These are phyloP conservation scores for Circinella umbellata DNA, from an alignment of 371 early-diverging fungal species.

Conservation along the genomic window DNA sequence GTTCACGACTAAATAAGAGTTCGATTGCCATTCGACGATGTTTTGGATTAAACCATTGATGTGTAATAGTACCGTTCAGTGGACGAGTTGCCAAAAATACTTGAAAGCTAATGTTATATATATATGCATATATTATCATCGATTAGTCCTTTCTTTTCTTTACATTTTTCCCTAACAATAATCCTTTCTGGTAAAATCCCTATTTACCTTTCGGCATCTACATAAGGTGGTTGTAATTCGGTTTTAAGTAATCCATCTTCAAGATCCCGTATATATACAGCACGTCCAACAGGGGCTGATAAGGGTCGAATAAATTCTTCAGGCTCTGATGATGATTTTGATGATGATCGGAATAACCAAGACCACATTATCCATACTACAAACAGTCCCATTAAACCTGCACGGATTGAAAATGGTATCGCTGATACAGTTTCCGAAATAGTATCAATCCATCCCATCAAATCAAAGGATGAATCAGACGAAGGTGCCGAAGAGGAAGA, in stretches of 20 bases:
- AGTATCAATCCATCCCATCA: conserved; percentile 4
- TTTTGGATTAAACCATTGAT: conserved; percentile 40
- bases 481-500: neutral
- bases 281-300: conserved; percentile 33
- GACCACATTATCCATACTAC: conserved; percentile 27
- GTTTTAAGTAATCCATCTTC: conserved; percentile 46
- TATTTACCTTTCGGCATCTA: conserved; percentile 35
- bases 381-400: conserved; percentile 15
- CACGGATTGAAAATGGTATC: conserved; percentile 27
- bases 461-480: neutral
- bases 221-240: conserved; percentile 28
- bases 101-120: conserved; percentile 18
- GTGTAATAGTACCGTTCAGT: conserved; percentile 8
- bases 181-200: neutral
- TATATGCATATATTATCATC: neutral
- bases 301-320: conserved; percentile 14
- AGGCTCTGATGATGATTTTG: conserved; percentile 23
- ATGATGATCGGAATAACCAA: conserved; percentile 16
- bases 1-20: conserved; percentile 57
- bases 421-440: conserved; percentile 23
- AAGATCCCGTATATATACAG: conserved; percentile 58
- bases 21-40: conserved; percentile 58
- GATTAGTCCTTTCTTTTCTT: neutral
- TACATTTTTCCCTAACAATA: neutral
- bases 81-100: conserved; percentile 19